Evolutionary conservation across 768 basidiomycete genomes (phyloP).

Genomic region (Floccularia luteovirens): DNA sequence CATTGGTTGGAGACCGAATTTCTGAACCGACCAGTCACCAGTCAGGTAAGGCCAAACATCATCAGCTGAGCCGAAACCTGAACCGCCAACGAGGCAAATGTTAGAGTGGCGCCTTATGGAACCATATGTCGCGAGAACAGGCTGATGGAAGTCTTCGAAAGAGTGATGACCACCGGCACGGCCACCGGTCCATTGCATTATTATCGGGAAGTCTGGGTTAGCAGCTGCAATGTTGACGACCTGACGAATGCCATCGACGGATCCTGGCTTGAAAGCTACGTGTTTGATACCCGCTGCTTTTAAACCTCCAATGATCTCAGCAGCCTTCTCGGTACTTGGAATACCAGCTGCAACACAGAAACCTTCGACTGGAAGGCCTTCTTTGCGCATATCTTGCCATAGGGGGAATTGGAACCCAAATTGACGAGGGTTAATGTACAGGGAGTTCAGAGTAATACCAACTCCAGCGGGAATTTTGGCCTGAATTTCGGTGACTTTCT

Average conservation of each 20-base stretch:
- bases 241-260: constrained; percentile 95
- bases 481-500: constrained; percentile 92
- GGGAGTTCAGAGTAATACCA: constrained; percentile 88
- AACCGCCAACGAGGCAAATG: constrained; percentile 86
- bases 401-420: constrained; percentile 96
- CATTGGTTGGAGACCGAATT: constrained; percentile 87
- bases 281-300: constrained; percentile 86
- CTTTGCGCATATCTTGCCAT: constrained; percentile 96
- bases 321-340: constrained; percentile 93
- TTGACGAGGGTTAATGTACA: constrained; percentile 98
- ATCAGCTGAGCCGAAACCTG: constrained; percentile 91
- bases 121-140: constrained; percentile 84
- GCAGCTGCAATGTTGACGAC: constrained; percentile 92
- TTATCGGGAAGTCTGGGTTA: constrained; percentile 94
- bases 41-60: constrained; percentile 97
- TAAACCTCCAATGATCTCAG: constrained; percentile 88
- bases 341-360: constrained; percentile 99
- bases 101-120: constrained; percentile 86
- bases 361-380: constrained; percentile 95
- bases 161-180: constrained; percentile 98
- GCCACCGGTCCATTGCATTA: constrained; percentile 98
- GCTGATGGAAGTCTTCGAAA: constrained; percentile 98
- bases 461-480: constrained; percentile 77
- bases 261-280: constrained; percentile 97
- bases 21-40: constrained; percentile 86